Evolutionary conservation across 805 yeast species (phyloP), one percentile per base, ranked within the genome.

Genomic region (Tetrapisispora iriomotensis): DNA sequence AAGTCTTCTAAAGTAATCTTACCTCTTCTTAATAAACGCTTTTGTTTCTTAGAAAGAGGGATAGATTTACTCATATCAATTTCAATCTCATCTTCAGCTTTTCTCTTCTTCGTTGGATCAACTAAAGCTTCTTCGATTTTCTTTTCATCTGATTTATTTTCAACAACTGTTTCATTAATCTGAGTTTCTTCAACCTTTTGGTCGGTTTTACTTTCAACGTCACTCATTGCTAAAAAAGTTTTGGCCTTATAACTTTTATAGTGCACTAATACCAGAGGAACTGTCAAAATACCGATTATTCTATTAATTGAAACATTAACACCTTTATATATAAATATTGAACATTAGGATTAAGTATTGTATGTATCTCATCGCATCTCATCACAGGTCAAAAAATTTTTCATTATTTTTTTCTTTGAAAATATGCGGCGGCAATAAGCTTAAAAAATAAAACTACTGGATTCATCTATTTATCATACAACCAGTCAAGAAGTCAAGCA

Each of bases 31-130:
- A 82, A 64, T 48, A 79, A 65, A 65, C 97, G 81, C 53, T 82
- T 81, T 61, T 90, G 95, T 60, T 92, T 90, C 61, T 85, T 88
- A 10, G 96, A 87, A 36, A 88, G 66, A 1, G 98, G 96, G 12
- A 82, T 74, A 6, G 85, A 77, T 35, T 77, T 82, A 19, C 66
- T 64, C 39, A 82, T 64, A 53, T 82, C 82, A 44, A 82, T 81
- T 48, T 77, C 83, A 37, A 82, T 70, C 53, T 79, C 85, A 45
- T 67, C 70, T 14, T 66, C 68, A 33, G 64, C 64, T 46, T 49
- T 54, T 49, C 60, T 62, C 49, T 54, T 60, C 52, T 53, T 59
- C 27, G 61, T 54, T 41, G 62, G 64, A 32, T 64, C 62, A 37
- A 30, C 27, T 23, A 61, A 45, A 29, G 62, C 64, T 39, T 57